These are phyloP conservation scores for Starmera pachycereana DNA, from an alignment of 805 yeast genomes.

Conservation along the genomic window DNA sequence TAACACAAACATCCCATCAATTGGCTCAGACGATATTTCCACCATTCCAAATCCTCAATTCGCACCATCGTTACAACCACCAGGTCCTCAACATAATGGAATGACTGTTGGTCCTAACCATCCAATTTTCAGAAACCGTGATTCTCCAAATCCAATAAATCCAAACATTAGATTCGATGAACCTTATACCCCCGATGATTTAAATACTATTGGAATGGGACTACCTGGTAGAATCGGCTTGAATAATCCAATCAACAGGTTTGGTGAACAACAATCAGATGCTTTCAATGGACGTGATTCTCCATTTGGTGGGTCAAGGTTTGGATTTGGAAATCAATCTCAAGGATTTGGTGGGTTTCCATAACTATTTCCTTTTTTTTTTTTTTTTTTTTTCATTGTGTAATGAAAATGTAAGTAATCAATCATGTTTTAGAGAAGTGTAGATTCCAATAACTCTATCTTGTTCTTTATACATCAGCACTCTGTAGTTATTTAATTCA, in stretches of 20 bases:
- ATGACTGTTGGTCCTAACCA: slow-evolving; percentile 45
- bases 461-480: neutral
- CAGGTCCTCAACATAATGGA: slow-evolving; percentile 27
- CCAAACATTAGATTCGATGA: slow-evolving; percentile 31
- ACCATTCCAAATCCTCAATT: slow-evolving; percentile 31
- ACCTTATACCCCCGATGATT: slow-evolving; percentile 35
- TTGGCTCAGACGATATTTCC: slow-evolving; percentile 47
- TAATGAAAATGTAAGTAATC: too few species aligned
- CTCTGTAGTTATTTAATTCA: neutral
- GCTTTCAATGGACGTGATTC: slow-evolving; percentile 4
- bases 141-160: slow-evolving; percentile 33
- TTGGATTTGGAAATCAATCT: slow-evolving; percentile 3
- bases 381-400: too few species aligned
- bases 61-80: slow-evolving; percentile 34
- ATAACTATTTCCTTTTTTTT: too few species aligned
- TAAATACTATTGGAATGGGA: slow-evolving; percentile 34
- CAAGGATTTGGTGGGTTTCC: neutral
- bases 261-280: slow-evolving; percentile 1
- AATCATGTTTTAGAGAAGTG: neutral
- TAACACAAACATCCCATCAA: slow-evolving; percentile 17
- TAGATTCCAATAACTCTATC: neutral
- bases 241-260: slow-evolving; percentile 1
- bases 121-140: slow-evolving; percentile 31
- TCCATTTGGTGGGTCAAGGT: slow-evolving; percentile 5
- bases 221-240: slow-evolving; percentile 30